phyloP scores from a whole-genome alignment of 805 yeast species.

The Candida germanica region DNA sequence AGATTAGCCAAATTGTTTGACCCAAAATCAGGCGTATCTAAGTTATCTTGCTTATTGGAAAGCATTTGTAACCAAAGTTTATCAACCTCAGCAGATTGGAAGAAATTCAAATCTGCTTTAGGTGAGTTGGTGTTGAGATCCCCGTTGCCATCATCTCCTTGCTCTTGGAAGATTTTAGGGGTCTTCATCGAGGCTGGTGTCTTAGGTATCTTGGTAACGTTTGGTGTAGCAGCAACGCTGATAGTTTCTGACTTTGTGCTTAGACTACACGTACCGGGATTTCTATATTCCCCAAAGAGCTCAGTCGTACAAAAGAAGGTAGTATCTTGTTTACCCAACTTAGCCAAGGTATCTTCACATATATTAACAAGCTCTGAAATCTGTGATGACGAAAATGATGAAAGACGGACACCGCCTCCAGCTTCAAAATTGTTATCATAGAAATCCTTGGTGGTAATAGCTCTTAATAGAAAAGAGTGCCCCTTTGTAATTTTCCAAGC shows the following conservation, averaged over 20 bases:
- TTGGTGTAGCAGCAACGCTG: not conserved
- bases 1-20: not conserved
- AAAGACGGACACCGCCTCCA: conserved; percentile 13
- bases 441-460: conserved; percentile 27
- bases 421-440: conserved; percentile 21
- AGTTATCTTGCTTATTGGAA: conserved; percentile 23
- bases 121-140: not conserved
- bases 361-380: conserved; percentile 25
- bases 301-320: conserved; percentile 10
- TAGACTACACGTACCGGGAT: not conserved
- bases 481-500: conserved; percentile 41
- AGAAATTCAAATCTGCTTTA: conserved; percentile 16
- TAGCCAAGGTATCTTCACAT: conserved; percentile 22
- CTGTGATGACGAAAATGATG: conserved; percentile 19
- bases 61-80: conserved; percentile 34
- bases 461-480: conserved; percentile 28
- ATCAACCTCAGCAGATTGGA: conserved; percentile 29
- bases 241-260: not conserved
- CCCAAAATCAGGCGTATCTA: not conserved
- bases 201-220: not conserved
- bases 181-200: not conserved
- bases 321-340: conserved; percentile 18
- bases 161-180: not conserved
- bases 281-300: conserved; percentile 9
- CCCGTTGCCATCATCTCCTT: not conserved